These are phyloP conservation scores for Musa balbisiana DNA, from an alignment of 202 grass and related monocot genomes.

Conservation along the genomic window DNA sequence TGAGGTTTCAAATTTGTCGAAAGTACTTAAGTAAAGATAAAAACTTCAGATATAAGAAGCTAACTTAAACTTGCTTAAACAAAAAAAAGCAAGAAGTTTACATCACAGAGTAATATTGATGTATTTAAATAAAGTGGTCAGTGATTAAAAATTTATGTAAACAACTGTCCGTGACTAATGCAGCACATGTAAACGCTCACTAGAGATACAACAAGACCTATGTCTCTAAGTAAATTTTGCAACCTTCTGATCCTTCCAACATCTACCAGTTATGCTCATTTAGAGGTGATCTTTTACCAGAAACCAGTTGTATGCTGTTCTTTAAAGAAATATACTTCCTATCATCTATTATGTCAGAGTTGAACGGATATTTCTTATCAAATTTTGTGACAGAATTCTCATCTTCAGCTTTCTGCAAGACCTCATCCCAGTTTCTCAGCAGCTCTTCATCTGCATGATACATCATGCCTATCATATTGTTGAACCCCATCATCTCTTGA, in stretches of 20 bases:
- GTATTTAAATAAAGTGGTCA: background rate
- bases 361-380: slow-evolving; percentile 14
- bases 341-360: slow-evolving; percentile 21
- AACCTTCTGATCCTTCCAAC: background rate
- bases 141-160: background rate
- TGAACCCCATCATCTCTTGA: slow-evolving; percentile 33
- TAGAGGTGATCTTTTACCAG: slow-evolving; percentile 47
- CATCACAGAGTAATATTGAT: background rate
- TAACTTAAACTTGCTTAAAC: too few relatives aligned
- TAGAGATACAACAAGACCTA: background rate
- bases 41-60: too few relatives aligned
- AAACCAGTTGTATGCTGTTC: slow-evolving; percentile 36
- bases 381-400: slow-evolving; percentile 26
- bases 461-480: slow-evolving; percentile 34
- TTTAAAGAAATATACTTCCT: slow-evolving; percentile 18
- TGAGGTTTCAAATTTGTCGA: too few relatives aligned
- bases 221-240: background rate
- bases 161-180: background rate
- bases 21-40: too few relatives aligned
- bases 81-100: background rate
- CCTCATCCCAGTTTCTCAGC: slow-evolving; percentile 34
- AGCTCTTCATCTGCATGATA: slow-evolving; percentile 43
- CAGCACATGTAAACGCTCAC: background rate
- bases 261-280: slow-evolving; percentile 61
- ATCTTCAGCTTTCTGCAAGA: slow-evolving; percentile 48